Evolutionary conservation across 2,329 filamentous ascomycete species (phyloP), one percentile per base, ranked within the genome.

Genomic region (Monosporascus sp.): DNA sequence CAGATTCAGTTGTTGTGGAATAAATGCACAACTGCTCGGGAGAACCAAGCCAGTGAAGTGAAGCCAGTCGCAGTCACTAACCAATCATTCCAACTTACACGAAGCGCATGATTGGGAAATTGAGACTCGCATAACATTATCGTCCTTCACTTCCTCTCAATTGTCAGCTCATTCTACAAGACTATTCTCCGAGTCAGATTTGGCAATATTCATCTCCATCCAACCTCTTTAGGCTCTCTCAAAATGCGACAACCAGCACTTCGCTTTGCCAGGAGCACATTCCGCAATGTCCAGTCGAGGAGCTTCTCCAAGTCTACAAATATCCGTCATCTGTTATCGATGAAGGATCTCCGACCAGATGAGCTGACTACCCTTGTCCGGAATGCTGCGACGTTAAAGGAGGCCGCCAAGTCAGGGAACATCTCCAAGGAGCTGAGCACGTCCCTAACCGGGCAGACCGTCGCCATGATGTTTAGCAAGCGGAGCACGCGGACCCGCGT

Each of bases 391-490:
- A 73, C 80, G 44, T 84, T 90, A 75, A 97, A 97, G 72, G 72
- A 81, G 51, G 78, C 84, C 52, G 84, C 93, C 75, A 96, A 95
- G 70, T 81, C 84, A 20, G 82, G 84, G 46, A 76, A 80, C 51
- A 73, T 82, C 48, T 83, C 87, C 3, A 69, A 75, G 49, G 74
- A 78, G 44, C 74, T 95, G 51, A 74, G 79, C 51, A 78, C 79
- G 41, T 76, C 82, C 11, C 74, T 99, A 58, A 73, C 81, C 1
- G 89, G 90, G 50, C 85, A 90, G 71, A 92, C 91, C 0, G 83
- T 99, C 35, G 93, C 94, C 60, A 88, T 99, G 85, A 90, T 95
- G 79, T 99, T 99, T 78, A 95, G 82, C 79, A 99, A 99, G 76
- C 86, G 92, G 61, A 95, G 89, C 64, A 99, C 94, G 14, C 84